Evolutionary conservation across 345 rosid species (phyloP).

Genomic region (Populus pruinosa): DNA sequence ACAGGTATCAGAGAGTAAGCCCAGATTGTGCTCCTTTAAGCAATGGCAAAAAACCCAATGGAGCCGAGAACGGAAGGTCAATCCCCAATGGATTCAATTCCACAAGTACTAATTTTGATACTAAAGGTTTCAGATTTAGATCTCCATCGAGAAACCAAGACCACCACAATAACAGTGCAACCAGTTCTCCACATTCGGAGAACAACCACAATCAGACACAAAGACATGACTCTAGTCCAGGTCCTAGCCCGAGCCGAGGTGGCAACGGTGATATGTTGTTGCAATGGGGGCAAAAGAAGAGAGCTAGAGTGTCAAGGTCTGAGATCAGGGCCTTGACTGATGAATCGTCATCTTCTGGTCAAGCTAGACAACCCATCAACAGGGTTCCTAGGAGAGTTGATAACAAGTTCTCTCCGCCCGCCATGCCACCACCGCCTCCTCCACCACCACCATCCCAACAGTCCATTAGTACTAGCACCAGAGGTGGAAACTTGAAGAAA

Average conservation of each 20-base stretch:
- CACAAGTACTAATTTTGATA: conserved; percentile 14
- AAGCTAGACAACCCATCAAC: conserved; percentile 30
- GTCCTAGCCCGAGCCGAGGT: conserved; percentile 23
- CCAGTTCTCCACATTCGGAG: conserved; percentile 27
- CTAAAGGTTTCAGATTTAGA: conserved; percentile 36
- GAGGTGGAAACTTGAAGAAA: conserved; percentile 34
- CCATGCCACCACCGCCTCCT: conserved; percentile 43
- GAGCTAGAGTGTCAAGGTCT: conserved; percentile 51
- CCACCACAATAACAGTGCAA: conserved; percentile 17
- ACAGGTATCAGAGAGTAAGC: conserved; percentile 64
- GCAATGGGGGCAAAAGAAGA: conserved; percentile 69
- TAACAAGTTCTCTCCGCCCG: conserved; percentile 17
- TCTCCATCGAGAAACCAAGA: conserved; percentile 36
- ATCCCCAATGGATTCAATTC: conserved; percentile 13
- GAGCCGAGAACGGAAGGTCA: conserved; percentile 15
- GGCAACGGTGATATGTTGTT: conserved; percentile 46
- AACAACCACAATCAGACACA: conserved; percentile 17
- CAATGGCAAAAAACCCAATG: conserved; percentile 41
- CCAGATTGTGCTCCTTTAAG: conserved; percentile 48
- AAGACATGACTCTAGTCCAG: conserved; percentile 9
- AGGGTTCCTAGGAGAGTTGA: conserved; percentile 31
- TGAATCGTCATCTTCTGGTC: conserved; percentile 52
- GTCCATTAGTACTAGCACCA: neutral
- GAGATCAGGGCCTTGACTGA: conserved; percentile 49
- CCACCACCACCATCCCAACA: conserved; percentile 10